Percentiles rank a stretch among this genome's conserved stretches.
Conservation (phyloP, 75 land plant genomes). For the Pinus tabuliformis region DNA sequence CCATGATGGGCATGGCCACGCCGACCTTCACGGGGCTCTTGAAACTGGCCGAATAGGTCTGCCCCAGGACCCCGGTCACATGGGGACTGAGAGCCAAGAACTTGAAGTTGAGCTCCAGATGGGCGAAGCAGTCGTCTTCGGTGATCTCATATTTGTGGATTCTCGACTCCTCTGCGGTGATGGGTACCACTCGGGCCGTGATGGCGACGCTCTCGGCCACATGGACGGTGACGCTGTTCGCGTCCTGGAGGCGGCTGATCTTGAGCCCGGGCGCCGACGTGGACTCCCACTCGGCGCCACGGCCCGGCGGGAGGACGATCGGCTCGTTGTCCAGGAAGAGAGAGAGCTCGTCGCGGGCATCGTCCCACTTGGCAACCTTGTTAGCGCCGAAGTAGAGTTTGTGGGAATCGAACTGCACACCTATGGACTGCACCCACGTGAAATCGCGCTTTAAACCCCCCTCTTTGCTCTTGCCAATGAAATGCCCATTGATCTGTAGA, state of each 20-base stretch:
- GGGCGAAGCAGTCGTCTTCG: constrained; percentile 32
- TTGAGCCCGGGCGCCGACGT: constrained; percentile 11
- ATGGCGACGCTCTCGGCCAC: constrained; percentile 12
- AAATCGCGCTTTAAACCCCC: constrained; percentile 20
- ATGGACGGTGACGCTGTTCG: constrained; percentile 6
- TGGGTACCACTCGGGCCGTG: constrained; percentile 21
- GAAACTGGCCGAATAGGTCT: constrained; percentile 54
- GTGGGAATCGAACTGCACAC: constrained; percentile 20
- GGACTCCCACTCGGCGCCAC: constrained; percentile 9
- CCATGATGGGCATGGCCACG: constrained; percentile 73
- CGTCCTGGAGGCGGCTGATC: constrained; percentile 6
- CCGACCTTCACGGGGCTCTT: constrained; percentile 52
- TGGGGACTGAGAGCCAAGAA: constrained; percentile 41
- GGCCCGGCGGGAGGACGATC: background rate
- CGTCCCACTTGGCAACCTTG: constrained; percentile 15
- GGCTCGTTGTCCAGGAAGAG: constrained; percentile 1
- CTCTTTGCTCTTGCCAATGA: constrained; percentile 23
- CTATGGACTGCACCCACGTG: constrained; percentile 39
- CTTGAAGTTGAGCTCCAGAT: constrained; percentile 44
- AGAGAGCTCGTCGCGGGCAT: constrained; percentile 8
- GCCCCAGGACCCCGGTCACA: constrained; percentile 74
- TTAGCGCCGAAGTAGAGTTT: constrained; percentile 17
- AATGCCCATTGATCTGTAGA: constrained; percentile 42
- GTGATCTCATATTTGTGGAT: constrained; percentile 19
- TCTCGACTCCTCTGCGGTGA: constrained; percentile 28